These are phyloP conservation scores for Phytophthora europaea DNA, from an alignment of 352 stramenopile genomes.

Conservation along the genomic window DNA sequence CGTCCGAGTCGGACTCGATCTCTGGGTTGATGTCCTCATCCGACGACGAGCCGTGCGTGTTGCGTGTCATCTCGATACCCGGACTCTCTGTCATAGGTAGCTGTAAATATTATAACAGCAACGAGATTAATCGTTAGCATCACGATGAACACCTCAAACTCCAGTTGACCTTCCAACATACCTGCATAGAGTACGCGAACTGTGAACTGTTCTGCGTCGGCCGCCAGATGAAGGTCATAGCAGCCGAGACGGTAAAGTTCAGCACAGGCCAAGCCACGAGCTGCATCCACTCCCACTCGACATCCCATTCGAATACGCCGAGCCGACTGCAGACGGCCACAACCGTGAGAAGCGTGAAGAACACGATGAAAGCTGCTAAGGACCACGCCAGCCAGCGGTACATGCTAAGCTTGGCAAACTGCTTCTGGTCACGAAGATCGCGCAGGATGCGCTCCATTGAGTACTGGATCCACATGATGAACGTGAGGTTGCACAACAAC, in stretches of 20 bases:
- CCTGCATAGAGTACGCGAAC: slow-evolving; percentile 89
- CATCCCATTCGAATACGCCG: slow-evolving; percentile 91
- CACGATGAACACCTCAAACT: slow-evolving; percentile 25
- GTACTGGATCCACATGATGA: slow-evolving; percentile 94
- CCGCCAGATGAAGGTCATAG: slow-evolving; percentile 93
- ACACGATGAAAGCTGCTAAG: slow-evolving; percentile 86
- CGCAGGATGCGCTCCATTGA: slow-evolving; percentile 89
- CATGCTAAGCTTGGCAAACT: slow-evolving; percentile 92
- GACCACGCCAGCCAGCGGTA: slow-evolving; percentile 88
- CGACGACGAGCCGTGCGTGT: slow-evolving; percentile 59
- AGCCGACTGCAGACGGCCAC: slow-evolving; percentile 84
- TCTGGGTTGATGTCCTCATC: slow-evolving; percentile 68
- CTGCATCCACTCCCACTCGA: slow-evolving; percentile 93
- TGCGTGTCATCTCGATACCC: slow-evolving; percentile 70
- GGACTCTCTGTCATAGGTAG: slow-evolving; percentile 78
- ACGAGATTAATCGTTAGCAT: slow-evolving; percentile 14
- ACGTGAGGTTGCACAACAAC: slow-evolving; percentile 88
- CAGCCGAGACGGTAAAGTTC: slow-evolving; percentile 91
- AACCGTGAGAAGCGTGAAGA: slow-evolving; percentile 90
- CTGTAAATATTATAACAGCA: slow-evolving; percentile 36
- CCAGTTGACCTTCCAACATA: slow-evolving; percentile 26
- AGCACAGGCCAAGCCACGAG: slow-evolving; percentile 93
- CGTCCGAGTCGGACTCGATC: slow-evolving; percentile 70
- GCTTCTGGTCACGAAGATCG: slow-evolving; percentile 84
- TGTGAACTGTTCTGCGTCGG: slow-evolving; percentile 88